phyloP scores from a whole-genome alignment of 495 filamentous ascomycete genomes.

The Neurospora cerealis region DNA sequence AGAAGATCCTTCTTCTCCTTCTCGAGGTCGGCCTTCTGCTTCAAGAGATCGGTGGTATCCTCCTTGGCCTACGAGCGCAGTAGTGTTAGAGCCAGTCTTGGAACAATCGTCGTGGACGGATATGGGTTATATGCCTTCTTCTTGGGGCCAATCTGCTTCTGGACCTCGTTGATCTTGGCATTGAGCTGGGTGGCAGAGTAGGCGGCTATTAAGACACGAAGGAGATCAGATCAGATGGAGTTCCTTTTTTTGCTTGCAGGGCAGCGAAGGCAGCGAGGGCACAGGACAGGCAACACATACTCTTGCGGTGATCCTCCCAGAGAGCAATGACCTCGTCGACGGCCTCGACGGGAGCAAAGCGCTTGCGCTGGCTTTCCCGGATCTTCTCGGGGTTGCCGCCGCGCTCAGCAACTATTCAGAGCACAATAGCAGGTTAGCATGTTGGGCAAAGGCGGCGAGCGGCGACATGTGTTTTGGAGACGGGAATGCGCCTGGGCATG shows the following conservation, averaged over 20 bases:
- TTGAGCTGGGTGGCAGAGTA: slow-evolving; percentile 74
- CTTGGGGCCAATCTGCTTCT: slow-evolving; percentile 83
- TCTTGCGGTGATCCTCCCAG: slow-evolving; percentile 77
- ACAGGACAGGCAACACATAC: slow-evolving; percentile 35
- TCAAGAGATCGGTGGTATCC: slow-evolving; percentile 71
- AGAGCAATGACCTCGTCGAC: slow-evolving; percentile 86
- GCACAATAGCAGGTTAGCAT: slow-evolving; percentile 60
- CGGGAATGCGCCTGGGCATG: neutral
- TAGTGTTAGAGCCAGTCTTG: neutral
- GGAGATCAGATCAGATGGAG: neutral
- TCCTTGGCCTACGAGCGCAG: slow-evolving; percentile 59
- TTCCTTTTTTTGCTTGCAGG: neutral
- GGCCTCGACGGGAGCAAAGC: slow-evolving; percentile 65
- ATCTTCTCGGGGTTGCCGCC: slow-evolving; percentile 85
- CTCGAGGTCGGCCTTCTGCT: slow-evolving; percentile 65
- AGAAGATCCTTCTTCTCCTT: slow-evolving; percentile 71
- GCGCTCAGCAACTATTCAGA: slow-evolving; percentile 60
- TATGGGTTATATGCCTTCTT: slow-evolving; percentile 60
- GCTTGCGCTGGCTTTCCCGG: slow-evolving; percentile 75
- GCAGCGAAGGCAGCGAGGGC: neutral
- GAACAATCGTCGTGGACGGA: neutral
- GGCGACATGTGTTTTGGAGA: neutral
- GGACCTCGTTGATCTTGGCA: slow-evolving; percentile 72
- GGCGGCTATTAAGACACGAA: slow-evolving; percentile 21
- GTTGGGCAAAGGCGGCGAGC: neutral